phyloP scores from a whole-genome alignment of 495 filamentous ascomycete species.

The Aspergillus nanangensis region DNA sequence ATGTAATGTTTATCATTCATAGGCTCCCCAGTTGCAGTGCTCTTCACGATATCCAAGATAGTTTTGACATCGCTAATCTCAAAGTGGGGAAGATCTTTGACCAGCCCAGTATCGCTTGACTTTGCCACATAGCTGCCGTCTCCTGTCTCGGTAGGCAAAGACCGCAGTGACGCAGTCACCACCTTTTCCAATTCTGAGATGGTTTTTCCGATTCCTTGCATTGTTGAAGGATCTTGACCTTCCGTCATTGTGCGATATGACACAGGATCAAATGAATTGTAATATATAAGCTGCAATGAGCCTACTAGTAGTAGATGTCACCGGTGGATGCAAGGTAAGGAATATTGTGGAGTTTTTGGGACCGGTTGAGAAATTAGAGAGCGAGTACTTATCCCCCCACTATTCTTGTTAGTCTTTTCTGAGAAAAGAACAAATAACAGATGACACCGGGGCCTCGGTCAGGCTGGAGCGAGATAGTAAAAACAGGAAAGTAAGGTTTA shows the following conservation, averaged over 20 bases:
- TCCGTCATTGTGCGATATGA: conserved; percentile 30
- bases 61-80: conserved; percentile 38
- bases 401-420: no score
- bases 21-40: conserved; percentile 74
- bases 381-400: no score
- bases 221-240: conserved; percentile 5
- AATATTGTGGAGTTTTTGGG: no score
- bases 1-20: conserved; percentile 74
- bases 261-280: no score
- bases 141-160: conserved; percentile 60
- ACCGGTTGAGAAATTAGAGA: no score
- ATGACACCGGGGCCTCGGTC: no score
- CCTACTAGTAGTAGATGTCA: no score
- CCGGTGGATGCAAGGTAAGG: no score
- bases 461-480: not conserved
- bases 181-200: conserved; percentile 52
- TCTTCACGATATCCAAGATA: conserved; percentile 47
- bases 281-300: no score
- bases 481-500: not conserved
- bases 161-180: conserved; percentile 52
- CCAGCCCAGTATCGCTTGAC: conserved; percentile 27
- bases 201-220: conserved; percentile 24
- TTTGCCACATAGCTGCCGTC: conserved; percentile 50
- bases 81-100: conserved; percentile 36
- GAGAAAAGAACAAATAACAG: no score